Base-by-base conservation (phyloP, 164 flowering plant species). In the Sedum album region DNA sequence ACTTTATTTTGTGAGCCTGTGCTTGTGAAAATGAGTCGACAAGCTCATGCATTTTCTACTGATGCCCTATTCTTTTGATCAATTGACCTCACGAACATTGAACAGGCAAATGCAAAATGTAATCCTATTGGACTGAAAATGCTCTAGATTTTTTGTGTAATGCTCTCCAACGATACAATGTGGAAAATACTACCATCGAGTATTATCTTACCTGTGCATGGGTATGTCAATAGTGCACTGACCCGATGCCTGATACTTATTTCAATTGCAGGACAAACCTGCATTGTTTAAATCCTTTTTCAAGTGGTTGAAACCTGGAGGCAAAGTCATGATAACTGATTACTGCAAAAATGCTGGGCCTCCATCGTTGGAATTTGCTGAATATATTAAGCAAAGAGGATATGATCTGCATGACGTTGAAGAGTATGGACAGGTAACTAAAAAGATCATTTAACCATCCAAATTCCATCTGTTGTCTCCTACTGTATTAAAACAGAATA, bases 251-350 rank as follows among this genome's bases (percentile, higher is more conserved):
- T 39, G 30, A 6, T 55, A 14, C 62, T 20, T 36, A 8, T 63
- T 51, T 57, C 33, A 26, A 26, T 67, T 75, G 41, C 86, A 93
- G 98, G 98, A 93, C 79, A 93, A 93, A 77, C 97, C 97, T 26
- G 84, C 89, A 36, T 66, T 93, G 30, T 93, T 93, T 71, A 85
- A 77, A 75, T 72, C 78, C 41, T 93, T 93, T 73, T 87, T 82
- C 84, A 91, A 86, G 81, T 93, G 98, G 98, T 74, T 91, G 82
- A 93, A 93, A 71, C 98, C 96, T 10, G 98, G 97, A 66, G 98
- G 98, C 33, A 88, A 73, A 75, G 88, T 93, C 76, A 87, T 93
- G 21, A 89, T 93, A 18, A 88, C 86, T 73, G 98, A 93, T 74
- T 93, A 93, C 78, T 93, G 97, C 84, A 91, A 70, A 71, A 82